Percentiles rank a stretch among this genome's conserved stretches.
phyloP scores from a whole-genome alignment of 352 stramenopile species.

The Phytophthora cactorum region DNA sequence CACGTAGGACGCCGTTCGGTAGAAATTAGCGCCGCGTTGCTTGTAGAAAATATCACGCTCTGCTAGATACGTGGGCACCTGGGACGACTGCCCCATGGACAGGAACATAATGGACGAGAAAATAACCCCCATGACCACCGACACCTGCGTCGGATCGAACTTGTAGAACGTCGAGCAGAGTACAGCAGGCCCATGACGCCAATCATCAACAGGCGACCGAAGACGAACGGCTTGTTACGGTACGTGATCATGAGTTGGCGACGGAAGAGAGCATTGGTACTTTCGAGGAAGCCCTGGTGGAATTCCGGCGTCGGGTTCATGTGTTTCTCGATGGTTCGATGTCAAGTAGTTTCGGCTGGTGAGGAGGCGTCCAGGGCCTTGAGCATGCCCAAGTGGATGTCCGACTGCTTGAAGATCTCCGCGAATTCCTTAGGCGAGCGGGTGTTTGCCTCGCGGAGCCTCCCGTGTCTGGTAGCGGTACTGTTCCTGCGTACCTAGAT shows the following conservation, averaged over 20 bases:
- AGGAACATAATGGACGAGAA: slow-evolving; percentile 86
- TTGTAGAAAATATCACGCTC: slow-evolving; percentile 75
- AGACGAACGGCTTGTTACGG: slow-evolving; percentile 54
- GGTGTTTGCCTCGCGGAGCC: slow-evolving; percentile 14
- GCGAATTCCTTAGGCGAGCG: slow-evolving; percentile 46
- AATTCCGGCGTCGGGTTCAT: slow-evolving; percentile 43
- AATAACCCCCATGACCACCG: slow-evolving; percentile 76
- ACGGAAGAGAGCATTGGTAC: slow-evolving; percentile 36
- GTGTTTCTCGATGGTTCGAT: slow-evolving; percentile 31
- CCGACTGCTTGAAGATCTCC: slow-evolving; percentile 29
- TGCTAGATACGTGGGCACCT: slow-evolving; percentile 77
- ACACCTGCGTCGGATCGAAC: slow-evolving; percentile 43
- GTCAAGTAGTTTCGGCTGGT: slow-evolving; percentile 21
- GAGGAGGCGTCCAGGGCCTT: slow-evolving; percentile 16
- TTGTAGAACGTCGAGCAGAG: slow-evolving; percentile 54
- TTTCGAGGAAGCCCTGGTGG: slow-evolving; percentile 37
- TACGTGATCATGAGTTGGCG: slow-evolving; percentile 73
- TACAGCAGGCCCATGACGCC: slow-evolving; percentile 52
- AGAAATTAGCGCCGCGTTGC: slow-evolving; percentile 79
- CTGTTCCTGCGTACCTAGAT: slow-evolving; percentile 40
- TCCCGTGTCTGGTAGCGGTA: slow-evolving; percentile 18
- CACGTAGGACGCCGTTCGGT: slow-evolving; percentile 71
- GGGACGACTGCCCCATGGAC: slow-evolving; percentile 67
- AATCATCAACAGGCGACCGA: slow-evolving; percentile 47
- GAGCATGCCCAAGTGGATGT: slow-evolving; percentile 27